Evolutionary conservation across 2,329 filamentous ascomycete species (phyloP), one percentile per base, ranked within the genome.

Genomic region (Aspergillus latus): DNA sequence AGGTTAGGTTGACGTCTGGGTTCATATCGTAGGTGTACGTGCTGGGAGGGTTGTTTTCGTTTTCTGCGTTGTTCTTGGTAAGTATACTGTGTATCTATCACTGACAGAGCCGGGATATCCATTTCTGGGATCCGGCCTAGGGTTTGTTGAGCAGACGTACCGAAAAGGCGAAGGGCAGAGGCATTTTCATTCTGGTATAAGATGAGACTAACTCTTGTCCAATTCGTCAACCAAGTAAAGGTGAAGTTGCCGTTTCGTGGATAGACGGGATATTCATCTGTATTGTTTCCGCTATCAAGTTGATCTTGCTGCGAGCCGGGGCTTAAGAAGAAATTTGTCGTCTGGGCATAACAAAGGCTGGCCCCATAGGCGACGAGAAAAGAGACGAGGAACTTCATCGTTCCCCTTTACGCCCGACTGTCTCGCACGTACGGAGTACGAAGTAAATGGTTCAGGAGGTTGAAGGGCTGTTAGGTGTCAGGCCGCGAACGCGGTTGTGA

Each of bases 101-200:
- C 21, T 21, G 21, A 21, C 21, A 21, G 21, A 21, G 21, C 21
- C 21, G 21, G 13, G 42, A 46, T 32, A 13, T 11, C 15, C 21
- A n/a, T 46, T 15, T 15, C 29, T 36, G 10, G 30, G n/a, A 9
- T 8, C 4, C 8, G 30, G n/a, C 16, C 11, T 10, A 45, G 15
- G n/a, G 43, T 30, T n/a, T 10, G 8, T 21, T 7, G 4, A 26
- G 28, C 1, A 6, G 10, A 28, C 49, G 21, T 43, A 57, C 55
- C 44, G 6, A 53, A 21, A 30, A 57, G 50, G n/a, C 44, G 49
- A 34, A 57, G 53, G 16, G 45, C 45, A n/a, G 50, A 49, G 16
- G 46, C 30, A 34, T 57, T 57, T 13, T 53, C 55, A 52, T 57
- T 57, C 36, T 57, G 50, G 11, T 49, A 57, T n/a, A 57, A 42